Conservation (phyloP, 495 filamentous ascomycete species). For the Friedmanniomyces endolithicus region DNA sequence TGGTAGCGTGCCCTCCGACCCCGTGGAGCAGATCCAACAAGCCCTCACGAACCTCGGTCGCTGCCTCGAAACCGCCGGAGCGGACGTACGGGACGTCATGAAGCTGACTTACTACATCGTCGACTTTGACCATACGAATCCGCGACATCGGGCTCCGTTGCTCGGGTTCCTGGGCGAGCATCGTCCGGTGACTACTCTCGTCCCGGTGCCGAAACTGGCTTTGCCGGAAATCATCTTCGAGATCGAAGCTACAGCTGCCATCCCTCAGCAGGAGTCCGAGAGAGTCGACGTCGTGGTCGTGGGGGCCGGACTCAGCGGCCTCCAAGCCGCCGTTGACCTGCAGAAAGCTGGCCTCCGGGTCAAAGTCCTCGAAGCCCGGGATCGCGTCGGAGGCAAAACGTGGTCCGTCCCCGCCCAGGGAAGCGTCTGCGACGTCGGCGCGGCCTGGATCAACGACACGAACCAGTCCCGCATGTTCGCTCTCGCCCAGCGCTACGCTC, state of each 20-base stretch:
- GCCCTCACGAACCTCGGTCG: slow-evolving; percentile 11
- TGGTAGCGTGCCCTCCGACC: slow-evolving; percentile 8
- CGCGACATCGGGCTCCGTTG: slow-evolving; percentile 22
- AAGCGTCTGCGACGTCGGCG: slow-evolving; percentile 36
- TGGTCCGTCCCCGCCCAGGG: slow-evolving; percentile 22
- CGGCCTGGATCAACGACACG: slow-evolving; percentile 42
- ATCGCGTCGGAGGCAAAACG: slow-evolving; percentile 42
- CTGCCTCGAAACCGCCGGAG: slow-evolving; percentile 15
- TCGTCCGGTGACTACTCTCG: slow-evolving; percentile 26
- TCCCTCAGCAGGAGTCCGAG: slow-evolving; percentile 10
- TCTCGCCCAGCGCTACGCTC: slow-evolving; percentile 28
- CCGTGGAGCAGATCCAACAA: slow-evolving; percentile 14
- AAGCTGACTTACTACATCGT: slow-evolving; percentile 31
- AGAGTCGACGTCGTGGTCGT: slow-evolving; percentile 36
- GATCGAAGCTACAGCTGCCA: slow-evolving; percentile 29
- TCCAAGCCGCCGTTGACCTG: slow-evolving; percentile 35
- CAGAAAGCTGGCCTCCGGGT: slow-evolving; percentile 32
- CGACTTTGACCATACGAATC: slow-evolving; percentile 23
- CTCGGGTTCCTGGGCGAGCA: slow-evolving; percentile 26
- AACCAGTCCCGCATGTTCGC: slow-evolving; percentile 34
- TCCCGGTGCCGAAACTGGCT: slow-evolving; percentile 29
- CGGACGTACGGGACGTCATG: slow-evolving; percentile 22
- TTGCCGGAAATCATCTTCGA: slow-evolving; percentile 28
- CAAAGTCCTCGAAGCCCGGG: slow-evolving; percentile 38
- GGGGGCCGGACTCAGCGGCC: slow-evolving; percentile 41